Evolutionary conservation across 23 red algal genomes (phyloP).

Genomic region (Gracilaria gracilis): DNA sequence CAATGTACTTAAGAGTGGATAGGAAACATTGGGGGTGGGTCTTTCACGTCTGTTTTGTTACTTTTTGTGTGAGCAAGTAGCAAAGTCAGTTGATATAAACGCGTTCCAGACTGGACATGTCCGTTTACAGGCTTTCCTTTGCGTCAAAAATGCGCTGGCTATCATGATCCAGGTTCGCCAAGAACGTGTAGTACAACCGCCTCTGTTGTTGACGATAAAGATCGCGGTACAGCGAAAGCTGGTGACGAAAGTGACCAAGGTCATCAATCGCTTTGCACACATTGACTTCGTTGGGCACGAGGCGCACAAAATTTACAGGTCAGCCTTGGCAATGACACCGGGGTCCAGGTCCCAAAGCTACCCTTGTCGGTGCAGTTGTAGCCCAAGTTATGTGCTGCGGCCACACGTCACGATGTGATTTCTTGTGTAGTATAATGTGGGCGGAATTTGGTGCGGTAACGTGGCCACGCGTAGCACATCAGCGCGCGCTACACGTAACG

Average conservation of each 20-base stretch:
- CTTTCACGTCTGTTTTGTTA: no score
- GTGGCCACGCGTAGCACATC: no score
- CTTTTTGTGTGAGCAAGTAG: not conserved
- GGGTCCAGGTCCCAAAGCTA: slow-evolving; percentile 87
- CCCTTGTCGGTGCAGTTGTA: slow-evolving; percentile 67
- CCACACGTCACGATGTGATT: no score
- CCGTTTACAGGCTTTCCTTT: slow-evolving; percentile 33
- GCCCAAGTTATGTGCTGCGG: no score
- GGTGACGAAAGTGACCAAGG: slow-evolving; percentile 32
- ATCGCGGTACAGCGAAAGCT: slow-evolving; percentile 53
- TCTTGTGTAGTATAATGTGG: no score
- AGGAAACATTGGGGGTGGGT: no score
- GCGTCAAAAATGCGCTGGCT: slow-evolving; percentile 43
- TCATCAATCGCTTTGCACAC: slow-evolving; percentile 61
- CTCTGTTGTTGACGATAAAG: slow-evolving; percentile 61
- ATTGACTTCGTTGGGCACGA: slow-evolving; percentile 38
- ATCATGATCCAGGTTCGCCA: slow-evolving; percentile 74
- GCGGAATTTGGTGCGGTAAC: no score
- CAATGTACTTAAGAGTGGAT: no score
- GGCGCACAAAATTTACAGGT: slow-evolving; percentile 45
- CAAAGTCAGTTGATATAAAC: slow-evolving; percentile 43
- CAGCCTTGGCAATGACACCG: slow-evolving; percentile 47
- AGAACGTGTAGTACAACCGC: slow-evolving; percentile 61
- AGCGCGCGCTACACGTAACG: no score
- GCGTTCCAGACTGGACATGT: slow-evolving; percentile 64